Evolutionary conservation across 257 asterid genomes (phyloP).

Genomic region (Solanum arcanum): DNA sequence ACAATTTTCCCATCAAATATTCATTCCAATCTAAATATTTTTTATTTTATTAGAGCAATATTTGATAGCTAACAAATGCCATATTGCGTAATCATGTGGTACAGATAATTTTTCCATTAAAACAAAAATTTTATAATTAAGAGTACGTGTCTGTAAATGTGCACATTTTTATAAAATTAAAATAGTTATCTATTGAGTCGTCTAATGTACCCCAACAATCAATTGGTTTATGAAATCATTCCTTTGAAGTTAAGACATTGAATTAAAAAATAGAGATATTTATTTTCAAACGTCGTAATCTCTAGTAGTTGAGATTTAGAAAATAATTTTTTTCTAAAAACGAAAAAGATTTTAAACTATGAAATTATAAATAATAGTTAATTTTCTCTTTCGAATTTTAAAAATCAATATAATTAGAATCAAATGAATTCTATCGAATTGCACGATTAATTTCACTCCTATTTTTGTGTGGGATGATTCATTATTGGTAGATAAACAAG

Average conservation of each 20-base stretch:
- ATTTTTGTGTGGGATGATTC: neutral
- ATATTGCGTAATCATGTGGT: neutral
- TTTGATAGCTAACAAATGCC: neutral
- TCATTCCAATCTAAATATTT: neutral
- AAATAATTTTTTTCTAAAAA: accelerated
- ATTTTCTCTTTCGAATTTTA: too few species aligned
- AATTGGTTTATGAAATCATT: neutral
- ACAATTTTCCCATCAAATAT: neutral
- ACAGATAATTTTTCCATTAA: neutral
- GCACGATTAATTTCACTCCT: too few species aligned
- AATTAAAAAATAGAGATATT: neutral
- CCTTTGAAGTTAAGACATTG: neutral
- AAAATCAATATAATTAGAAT: too few species aligned
- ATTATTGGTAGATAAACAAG: neutral
- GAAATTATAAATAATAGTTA: too few species aligned
- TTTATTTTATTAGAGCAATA: neutral
- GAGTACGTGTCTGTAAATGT: neutral
- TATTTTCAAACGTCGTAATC: neutral
- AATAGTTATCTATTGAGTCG: neutral
- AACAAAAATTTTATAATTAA: neutral
- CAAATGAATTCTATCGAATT: too few species aligned
- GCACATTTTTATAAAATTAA: neutral
- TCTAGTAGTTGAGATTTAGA: accelerated
- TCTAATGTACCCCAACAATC: neutral
- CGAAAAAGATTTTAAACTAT: too few species aligned